Conservation (phyloP, 306 rosid species). For the Cyclanthera cordifolia region DNA sequence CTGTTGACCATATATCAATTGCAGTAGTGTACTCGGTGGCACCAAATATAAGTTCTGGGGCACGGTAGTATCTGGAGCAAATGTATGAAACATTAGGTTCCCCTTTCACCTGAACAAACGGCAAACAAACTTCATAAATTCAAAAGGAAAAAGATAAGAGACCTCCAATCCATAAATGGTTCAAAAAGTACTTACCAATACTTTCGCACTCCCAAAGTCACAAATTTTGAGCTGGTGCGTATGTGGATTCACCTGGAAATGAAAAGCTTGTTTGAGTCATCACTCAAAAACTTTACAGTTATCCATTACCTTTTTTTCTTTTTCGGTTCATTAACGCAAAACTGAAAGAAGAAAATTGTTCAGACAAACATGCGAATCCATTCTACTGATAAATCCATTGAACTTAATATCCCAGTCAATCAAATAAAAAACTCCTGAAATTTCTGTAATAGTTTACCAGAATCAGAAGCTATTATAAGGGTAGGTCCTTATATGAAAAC, state of each 20-base stretch:
- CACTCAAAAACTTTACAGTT: neutral
- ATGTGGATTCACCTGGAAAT: conserved; percentile 88
- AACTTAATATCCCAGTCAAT: neutral
- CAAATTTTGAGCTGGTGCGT: conserved; percentile 95
- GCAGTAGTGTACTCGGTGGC: conserved; percentile 98
- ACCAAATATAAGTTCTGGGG: conserved; percentile 96
- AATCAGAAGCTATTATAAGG: neutral
- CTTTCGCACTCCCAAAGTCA: conserved; percentile 98
- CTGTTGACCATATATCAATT: conserved; percentile 97
- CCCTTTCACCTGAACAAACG: conserved; percentile 69
- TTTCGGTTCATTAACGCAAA: neutral
- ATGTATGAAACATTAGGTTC: conserved; percentile 97
- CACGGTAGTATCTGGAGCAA: conserved; percentile 97
- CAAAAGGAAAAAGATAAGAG: neutral
- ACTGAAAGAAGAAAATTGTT: neutral
- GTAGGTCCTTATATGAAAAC: neutral
- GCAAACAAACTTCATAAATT: neutral
- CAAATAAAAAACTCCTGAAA: neutral
- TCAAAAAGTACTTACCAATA: conserved; percentile 51
- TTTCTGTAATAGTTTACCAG: neutral
- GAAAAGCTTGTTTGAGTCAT: conserved; percentile 23
- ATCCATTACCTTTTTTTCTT: neutral
- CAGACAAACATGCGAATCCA: neutral
- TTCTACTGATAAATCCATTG: neutral
- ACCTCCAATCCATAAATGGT: conserved; percentile 17